A percentile compares a stretch with the other conserved stretches of the same genome.
These are phyloP conservation scores for Hanseniaspora lachancei DNA, from an alignment of 805 yeast species.

Conservation along the genomic window DNA sequence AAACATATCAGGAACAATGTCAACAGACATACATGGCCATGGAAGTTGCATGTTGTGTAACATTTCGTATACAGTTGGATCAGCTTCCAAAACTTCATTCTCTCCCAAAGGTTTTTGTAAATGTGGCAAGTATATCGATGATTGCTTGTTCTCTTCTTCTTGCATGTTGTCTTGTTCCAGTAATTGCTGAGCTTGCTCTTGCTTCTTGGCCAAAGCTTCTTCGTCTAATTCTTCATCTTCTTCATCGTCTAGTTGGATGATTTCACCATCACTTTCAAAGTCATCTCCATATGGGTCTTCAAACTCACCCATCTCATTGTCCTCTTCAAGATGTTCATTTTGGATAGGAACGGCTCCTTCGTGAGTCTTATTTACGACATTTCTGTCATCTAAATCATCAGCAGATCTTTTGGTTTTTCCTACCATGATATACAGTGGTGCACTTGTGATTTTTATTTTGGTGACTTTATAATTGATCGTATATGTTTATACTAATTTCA, in stretches of 20 bases:
- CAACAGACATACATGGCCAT: constrained; percentile 94
- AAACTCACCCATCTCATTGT: constrained; percentile 64
- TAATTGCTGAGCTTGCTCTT: constrained; percentile 27
- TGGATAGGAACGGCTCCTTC: constrained; percentile 18
- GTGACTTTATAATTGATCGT: neutral
- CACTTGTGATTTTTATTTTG: constrained; percentile 13
- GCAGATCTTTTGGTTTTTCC: constrained; percentile 17
- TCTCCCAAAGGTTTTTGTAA: constrained; percentile 82
- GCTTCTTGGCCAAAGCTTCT: constrained; percentile 28
- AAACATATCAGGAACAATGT: constrained; percentile 69
- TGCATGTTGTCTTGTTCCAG: constrained; percentile 31
- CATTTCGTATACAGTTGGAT: constrained; percentile 93
- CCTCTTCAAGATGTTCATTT: constrained; percentile 24
- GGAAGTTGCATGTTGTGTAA: constrained; percentile 83
- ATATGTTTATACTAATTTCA: too few relatives aligned
- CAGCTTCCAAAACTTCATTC: constrained; percentile 92
- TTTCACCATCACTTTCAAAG: constrained; percentile 81
- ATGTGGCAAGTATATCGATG: constrained; percentile 68
- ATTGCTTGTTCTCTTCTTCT: constrained; percentile 24
- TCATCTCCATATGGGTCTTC: constrained; percentile 87
- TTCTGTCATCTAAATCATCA: constrained; percentile 30
- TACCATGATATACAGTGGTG: constrained; percentile 13
- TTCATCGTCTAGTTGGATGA: constrained; percentile 63
- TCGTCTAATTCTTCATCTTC: constrained; percentile 30
- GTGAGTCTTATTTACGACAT: constrained; percentile 31